Conservation (phyloP, 305 asterid genomes). For the Fraxinus paxiana region DNA sequence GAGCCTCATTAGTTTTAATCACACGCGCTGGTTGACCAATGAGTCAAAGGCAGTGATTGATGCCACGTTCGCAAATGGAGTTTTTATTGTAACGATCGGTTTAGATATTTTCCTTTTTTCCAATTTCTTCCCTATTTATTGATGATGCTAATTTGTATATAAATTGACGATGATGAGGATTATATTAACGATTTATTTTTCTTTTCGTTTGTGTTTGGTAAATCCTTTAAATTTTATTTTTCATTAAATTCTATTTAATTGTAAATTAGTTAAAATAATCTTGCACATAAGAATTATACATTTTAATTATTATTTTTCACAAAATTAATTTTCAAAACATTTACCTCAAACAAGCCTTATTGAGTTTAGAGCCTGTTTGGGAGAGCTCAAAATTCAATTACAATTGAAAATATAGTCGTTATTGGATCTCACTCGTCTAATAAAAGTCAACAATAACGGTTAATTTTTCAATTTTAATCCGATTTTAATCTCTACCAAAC, state of each 20-base stretch:
- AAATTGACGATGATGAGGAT: neutral
- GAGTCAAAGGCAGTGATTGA: neutral
- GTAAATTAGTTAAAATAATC: too few relatives aligned
- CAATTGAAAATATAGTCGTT: too few relatives aligned
- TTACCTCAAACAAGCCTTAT: neutral
- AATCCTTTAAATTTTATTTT: too few relatives aligned
- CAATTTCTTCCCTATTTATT: too few relatives aligned
- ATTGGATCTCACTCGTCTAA: too few relatives aligned
- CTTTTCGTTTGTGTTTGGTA: neutral
- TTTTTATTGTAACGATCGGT: neutral
- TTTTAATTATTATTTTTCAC: neutral
- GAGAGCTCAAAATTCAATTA: too few relatives aligned
- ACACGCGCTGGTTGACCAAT: neutral
- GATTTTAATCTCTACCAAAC: too few relatives aligned
- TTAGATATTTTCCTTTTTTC: neutral
- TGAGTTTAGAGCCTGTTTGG: neutral
- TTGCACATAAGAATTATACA: neutral
- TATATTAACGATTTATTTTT: too few relatives aligned
- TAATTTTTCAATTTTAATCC: too few relatives aligned
- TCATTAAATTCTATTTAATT: neutral
- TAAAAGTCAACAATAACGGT: too few relatives aligned
- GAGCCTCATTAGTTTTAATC: neutral
- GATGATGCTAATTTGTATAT: neutral
- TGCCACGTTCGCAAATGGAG: neutral
- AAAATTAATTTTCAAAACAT: too few relatives aligned